Evolutionary conservation across 2,329 filamentous ascomycete genomes (phyloP).

Genomic region (Colletotrichum noveboracense): DNA sequence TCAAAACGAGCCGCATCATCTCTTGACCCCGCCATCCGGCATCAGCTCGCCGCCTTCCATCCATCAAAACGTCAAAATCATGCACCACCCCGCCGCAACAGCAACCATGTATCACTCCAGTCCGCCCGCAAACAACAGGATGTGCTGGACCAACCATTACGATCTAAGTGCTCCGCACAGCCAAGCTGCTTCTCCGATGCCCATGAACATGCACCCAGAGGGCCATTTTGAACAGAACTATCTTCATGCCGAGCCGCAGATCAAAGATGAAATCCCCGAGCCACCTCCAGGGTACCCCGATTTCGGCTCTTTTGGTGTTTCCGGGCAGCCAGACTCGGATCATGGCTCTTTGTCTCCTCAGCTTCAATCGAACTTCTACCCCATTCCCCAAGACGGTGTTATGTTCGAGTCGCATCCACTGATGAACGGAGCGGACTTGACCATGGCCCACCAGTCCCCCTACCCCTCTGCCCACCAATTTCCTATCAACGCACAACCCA

Average conservation of each 20-base stretch:
- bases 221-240: slow-evolving; percentile 42
- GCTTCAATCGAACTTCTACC: neutral
- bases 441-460: neutral
- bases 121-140: slow-evolving; percentile 51
- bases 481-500: neutral
- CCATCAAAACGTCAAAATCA: slow-evolving; percentile 47
- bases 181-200: slow-evolving; percentile 52
- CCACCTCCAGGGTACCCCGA: slow-evolving; percentile 37
- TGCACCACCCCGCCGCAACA: slow-evolving; percentile 43
- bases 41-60: slow-evolving; percentile 50
- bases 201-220: slow-evolving; percentile 39
- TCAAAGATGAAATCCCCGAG: slow-evolving; percentile 38
- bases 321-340: slow-evolving; percentile 17
- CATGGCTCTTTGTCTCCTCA: slow-evolving; percentile 12
- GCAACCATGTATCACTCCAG: slow-evolving; percentile 46
- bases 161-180: slow-evolving; percentile 45
- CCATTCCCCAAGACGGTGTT: neutral
- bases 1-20: slow-evolving; percentile 43
- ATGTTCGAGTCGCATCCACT: neutral
- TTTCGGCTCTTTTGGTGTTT: slow-evolving; percentile 41
- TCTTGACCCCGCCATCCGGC: slow-evolving; percentile 58
- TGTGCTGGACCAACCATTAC: slow-evolving; percentile 50
- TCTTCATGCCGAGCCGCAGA: slow-evolving; percentile 38
- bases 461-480: neutral
- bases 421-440: neutral